Conservation (phyloP, 1,284 basidiomycete species). For the Rugosomyces carneus region DNA sequence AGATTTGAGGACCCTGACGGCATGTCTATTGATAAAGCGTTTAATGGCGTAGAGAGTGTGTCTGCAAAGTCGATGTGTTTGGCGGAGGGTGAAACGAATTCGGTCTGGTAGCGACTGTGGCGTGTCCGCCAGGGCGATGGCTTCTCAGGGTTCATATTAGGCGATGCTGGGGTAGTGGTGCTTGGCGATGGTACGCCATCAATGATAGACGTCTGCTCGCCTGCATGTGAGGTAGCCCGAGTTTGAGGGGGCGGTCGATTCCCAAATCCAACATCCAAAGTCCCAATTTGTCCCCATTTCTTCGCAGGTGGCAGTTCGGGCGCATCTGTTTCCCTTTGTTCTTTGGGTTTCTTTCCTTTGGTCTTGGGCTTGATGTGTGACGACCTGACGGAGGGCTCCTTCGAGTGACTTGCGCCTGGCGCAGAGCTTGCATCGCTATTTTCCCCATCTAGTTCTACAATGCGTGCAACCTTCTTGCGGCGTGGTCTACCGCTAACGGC, state of each 20-base stretch:
- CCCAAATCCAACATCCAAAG: slow-evolving; percentile 13
- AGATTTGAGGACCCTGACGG: slow-evolving; percentile 2
- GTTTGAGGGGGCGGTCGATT: background rate
- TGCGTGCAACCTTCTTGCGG: slow-evolving; percentile 58
- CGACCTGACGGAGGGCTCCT: slow-evolving; percentile 28
- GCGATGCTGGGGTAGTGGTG: slow-evolving; percentile 4
- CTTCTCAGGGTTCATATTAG: slow-evolving; percentile 3
- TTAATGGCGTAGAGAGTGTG: background rate
- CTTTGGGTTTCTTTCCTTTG: slow-evolving; percentile 14
- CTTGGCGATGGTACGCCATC: slow-evolving; percentile 7
- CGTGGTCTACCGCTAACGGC: slow-evolving; percentile 37
- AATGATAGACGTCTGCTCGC: slow-evolving; percentile 7
- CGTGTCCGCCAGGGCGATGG: slow-evolving; percentile 21
- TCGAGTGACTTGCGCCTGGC: slow-evolving; percentile 24
- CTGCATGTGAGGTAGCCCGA: background rate
- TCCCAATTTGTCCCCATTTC: slow-evolving; percentile 23
- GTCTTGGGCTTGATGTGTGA: slow-evolving; percentile 7
- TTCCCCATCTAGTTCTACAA: slow-evolving; percentile 59
- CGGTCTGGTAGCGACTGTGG: slow-evolving; percentile 46
- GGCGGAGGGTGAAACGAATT: slow-evolving; percentile 26
- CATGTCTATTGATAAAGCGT: background rate
- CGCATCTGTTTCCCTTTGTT: slow-evolving; percentile 14
- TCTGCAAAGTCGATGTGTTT: slow-evolving; percentile 6
- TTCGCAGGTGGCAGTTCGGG: slow-evolving; percentile 7
- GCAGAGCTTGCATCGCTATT: slow-evolving; percentile 26